Base-by-base conservation (phyloP, 148 eudicot genomes). In the Rhododendron griersonianum region DNA sequence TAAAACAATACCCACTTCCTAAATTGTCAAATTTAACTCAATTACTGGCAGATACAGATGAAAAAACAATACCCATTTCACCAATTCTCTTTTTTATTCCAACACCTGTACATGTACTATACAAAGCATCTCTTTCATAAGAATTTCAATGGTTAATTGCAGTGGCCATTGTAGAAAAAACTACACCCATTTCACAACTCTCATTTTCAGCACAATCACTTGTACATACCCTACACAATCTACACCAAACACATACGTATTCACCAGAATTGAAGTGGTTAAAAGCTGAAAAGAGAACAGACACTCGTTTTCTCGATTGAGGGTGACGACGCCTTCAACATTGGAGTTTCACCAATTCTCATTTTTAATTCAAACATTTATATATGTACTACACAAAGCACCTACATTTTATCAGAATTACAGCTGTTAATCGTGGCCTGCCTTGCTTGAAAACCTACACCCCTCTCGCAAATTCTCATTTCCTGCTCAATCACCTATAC, bases 301-400 rank as follows among this genome's bases (percentile, higher is more conserved):
- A 92, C 50, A 7, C 50, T 47, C 50, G 50, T 47, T 67, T n/a
- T 9, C 50, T 47, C 0, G 11, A 47, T 7, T 2, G 9, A 47
- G 50, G 85, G 94, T 93, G 55, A 51, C 55, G 57, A 96, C 96
- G 55, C 98, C 98, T 90, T 96, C 94, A 67, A 96, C 98, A 41
- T 39, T 41, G 39, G 98, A 94, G 71, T 69, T 91, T 19, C 98
- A 98, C 85, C 93, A 63, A 63, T 63, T n/a, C 69, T 69, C 75
- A 69, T 39, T 37, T 35, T 35, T 39, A 35, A 75, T 15, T 16
- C n/a, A 6, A 75, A 15, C 45, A 75, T 8, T 69, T n/a, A 69
- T 1, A 69, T 28, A n/a, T 28, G 69, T 63, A 63, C 25, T 63
- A 23, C n/a, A 69, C 75, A 28, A 69, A 69, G 16, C 74, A 69